Base-by-base conservation (phyloP, 768 basidiomycete species). In the Exidia glandulosa region DNA sequence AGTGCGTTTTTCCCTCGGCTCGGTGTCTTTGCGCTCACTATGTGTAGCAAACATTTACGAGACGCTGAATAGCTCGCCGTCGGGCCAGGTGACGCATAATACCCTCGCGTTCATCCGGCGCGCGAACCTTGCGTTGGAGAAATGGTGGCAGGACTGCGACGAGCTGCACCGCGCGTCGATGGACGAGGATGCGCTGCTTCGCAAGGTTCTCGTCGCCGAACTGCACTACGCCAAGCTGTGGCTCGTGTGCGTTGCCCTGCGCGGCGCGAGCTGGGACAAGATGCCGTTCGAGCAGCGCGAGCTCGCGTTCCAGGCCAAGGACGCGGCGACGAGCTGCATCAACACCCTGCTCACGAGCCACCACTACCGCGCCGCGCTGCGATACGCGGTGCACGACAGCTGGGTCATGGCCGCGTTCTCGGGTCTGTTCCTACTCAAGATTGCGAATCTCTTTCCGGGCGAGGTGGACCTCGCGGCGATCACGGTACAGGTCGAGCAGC, bases 261-360 rank as follows among this genome's bases (percentile, higher is more conserved):
- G 94, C 61, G 94, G 94, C 19, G 89, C 88, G 29, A 84, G 89
- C 3, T 97, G 93, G 94, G 93, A 96, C 68, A 94, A 93, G 72
- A 91, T 96, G 87, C 85, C 91, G 3, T 91, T 89, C 62, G 94
- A 96, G 71, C 94, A 95, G 68, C 85, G 92, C 37, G 94, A 95
- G 70, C 79, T 95, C 52, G 93, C 93, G 2, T 94, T 95, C 76
- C 90, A 94, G 67, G 94, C 93, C 30, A 95, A 94, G 74, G 91
- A 94, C 67, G 88, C 93, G 0, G 94, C 94, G 3, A 84, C 87
- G 34, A 84, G 85, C 63, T 94, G 91, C 69, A 74, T 97, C 47
- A 81, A 86, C 52, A 87, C 90, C 57, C 93, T 94, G 73, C 76
- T 95, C 64, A 83, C 82, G 59, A 90, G 88, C 23, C 77, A 82